Evolutionary conservation across 768 basidiomycete genomes (phyloP), one percentile per base, ranked within the genome.

Genomic region (Tulasnella calospora): DNA sequence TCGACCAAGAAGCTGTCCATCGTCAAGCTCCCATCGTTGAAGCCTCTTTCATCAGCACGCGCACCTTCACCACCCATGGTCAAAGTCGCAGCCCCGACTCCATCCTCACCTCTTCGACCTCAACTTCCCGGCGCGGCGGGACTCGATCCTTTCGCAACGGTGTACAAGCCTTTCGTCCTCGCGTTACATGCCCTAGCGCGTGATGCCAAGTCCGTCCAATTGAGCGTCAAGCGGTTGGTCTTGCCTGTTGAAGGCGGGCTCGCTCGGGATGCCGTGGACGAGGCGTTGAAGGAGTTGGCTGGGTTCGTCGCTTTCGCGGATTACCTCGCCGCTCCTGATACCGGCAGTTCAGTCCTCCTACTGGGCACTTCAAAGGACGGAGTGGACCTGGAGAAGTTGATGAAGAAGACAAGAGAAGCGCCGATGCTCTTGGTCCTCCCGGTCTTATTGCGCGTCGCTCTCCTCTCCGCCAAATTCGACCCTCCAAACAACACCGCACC

Each of bases 241-340:
- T 88, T 89, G 12, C 93, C 94, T 41, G 82, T 80, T 19, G 84
- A 84, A n/a, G 87, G 87, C 30, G 80, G 70, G 35, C 83, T 92
- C 12, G 93, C 94, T n/a, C 87, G 88, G 55, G 93, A 95, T 82
- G 94, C 92, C 7, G 92, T 94, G 13, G 90, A 92, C 76, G 93
- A 94, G 81, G 94, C 92, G 1, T 90, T 92, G 81, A 88, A 88
- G 76, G 91, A 89, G 21, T 84, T 94, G 36, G 85, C 86, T 80
- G 87, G 89, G 30, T 84, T 94, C 23, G 85, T 86, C 21, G 85
- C 86, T 13, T 86, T 94, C 36, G 85, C 94, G 19, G 90, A 91
- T 79, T 86, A 86, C 21, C 57, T 77, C 40, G 61, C 44, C 23
- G 76, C 23, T 40, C 44, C 44, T 17, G 41, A 70, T 61, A 77